Percentiles rank a stretch among this genome's conserved stretches.
Evolutionary conservation across 768 basidiomycete species (phyloP).

Genomic region (Chalciporus sphaerocephalus): DNA sequence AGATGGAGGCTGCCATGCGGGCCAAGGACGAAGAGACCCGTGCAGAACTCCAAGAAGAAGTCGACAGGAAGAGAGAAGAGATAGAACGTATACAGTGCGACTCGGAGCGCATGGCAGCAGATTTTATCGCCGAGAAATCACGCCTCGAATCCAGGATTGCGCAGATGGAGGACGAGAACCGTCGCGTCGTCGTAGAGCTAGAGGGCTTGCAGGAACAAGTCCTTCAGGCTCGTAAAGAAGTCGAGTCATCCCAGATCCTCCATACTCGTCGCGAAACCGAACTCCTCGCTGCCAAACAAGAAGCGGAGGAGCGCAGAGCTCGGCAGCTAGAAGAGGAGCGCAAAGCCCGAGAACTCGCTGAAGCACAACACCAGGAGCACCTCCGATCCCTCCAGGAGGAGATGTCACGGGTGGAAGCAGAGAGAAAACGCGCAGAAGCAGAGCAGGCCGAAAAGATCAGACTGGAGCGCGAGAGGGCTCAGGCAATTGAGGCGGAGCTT

Average conservation of each 20-base stretch:
- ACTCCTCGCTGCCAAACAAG: slow-evolving; percentile 21
- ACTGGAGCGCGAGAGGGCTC: slow-evolving; percentile 28
- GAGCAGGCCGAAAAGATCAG: slow-evolving; percentile 27
- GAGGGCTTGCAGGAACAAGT: slow-evolving; percentile 29
- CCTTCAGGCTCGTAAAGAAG: slow-evolving; percentile 22
- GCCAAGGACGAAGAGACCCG: slow-evolving; percentile 45
- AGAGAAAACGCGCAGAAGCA: slow-evolving; percentile 16
- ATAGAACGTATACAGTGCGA: slow-evolving; percentile 40
- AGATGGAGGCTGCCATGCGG: slow-evolving; percentile 44
- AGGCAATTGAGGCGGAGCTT: slow-evolving; percentile 28
- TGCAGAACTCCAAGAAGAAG: slow-evolving; percentile 42
- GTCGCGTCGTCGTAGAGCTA: slow-evolving; percentile 14
- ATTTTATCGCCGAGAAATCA: slow-evolving; percentile 37
- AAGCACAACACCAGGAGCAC: slow-evolving; percentile 29
- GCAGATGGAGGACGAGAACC: slow-evolving; percentile 26
- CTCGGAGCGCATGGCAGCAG: slow-evolving; percentile 37
- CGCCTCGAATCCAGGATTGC: slow-evolving; percentile 28
- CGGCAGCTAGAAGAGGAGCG: slow-evolving; percentile 32
- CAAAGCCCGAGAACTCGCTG: slow-evolving; percentile 23
- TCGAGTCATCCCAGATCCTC: slow-evolving; percentile 26
- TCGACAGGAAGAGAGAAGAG: slow-evolving; percentile 40
- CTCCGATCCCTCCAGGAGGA: slow-evolving; percentile 25
- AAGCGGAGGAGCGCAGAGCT: slow-evolving; percentile 28
- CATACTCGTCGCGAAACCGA: slow-evolving; percentile 28
- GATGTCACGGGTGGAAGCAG: slow-evolving; percentile 24